Evolutionary conservation across 2,329 filamentous ascomycete genomes (phyloP).

Genomic region (Neopestalotiopsis sp.): DNA sequence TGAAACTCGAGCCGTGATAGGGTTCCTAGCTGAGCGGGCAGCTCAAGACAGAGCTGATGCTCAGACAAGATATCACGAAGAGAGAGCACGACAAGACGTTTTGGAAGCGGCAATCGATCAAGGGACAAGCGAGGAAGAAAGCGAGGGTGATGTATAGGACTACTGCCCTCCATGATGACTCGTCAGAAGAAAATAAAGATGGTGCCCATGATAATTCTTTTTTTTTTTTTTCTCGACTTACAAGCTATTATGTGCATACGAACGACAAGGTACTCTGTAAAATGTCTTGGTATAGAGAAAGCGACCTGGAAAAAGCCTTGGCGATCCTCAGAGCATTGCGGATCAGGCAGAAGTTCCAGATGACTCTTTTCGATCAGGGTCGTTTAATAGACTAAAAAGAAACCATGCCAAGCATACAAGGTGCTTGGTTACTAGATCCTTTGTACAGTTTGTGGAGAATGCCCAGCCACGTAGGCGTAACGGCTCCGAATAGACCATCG

Average conservation of each 20-base stretch:
- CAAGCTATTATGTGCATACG: too few relatives aligned
- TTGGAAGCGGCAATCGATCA: neutral
- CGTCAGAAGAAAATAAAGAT: too few relatives aligned
- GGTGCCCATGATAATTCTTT: too few relatives aligned
- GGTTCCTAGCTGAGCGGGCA: constrained; percentile 52
- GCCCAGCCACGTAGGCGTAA: constrained; percentile 3
- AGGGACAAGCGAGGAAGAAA: too few relatives aligned
- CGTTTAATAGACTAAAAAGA: neutral
- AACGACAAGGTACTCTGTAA: too few relatives aligned
- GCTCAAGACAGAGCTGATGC: constrained; percentile 40
- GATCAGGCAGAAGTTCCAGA: neutral
- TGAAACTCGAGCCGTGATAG: constrained; percentile 41
- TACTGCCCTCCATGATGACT: too few relatives aligned
- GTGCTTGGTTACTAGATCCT: too few relatives aligned
- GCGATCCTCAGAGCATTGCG: neutral
- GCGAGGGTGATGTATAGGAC: too few relatives aligned
- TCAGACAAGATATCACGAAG: neutral
- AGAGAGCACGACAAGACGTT: neutral
- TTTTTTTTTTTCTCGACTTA: too few relatives aligned
- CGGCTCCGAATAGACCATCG: constrained; percentile 4
- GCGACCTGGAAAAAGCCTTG: too few relatives aligned
- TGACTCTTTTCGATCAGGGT: neutral
- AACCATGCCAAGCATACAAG: neutral
- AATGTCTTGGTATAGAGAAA: too few relatives aligned
- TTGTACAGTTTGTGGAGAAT: neutral